Conservation (phyloP, 139 green algal genomes). For the Tetraselmis striata region DNA sequence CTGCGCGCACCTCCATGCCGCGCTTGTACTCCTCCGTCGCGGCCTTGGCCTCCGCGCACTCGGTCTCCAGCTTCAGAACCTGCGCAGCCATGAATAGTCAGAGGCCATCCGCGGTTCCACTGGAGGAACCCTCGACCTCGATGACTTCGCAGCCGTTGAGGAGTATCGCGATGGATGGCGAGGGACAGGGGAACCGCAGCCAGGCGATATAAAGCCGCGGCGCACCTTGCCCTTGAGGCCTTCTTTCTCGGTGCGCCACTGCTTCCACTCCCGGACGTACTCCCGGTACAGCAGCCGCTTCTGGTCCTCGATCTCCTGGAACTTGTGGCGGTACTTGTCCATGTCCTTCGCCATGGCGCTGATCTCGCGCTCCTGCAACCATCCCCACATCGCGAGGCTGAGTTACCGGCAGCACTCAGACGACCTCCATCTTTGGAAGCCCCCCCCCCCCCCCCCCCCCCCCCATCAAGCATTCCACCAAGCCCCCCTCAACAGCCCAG, state of each 20-base stretch:
- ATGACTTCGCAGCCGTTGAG: too few relatives aligned
- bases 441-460: too few relatives aligned
- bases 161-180: too few relatives aligned
- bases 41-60: conserved; percentile 32
- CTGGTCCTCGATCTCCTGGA: conserved; percentile 6
- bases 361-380: conserved; percentile 1
- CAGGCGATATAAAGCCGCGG: too few relatives aligned
- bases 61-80: conserved; percentile 26
- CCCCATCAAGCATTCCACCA: too few relatives aligned
- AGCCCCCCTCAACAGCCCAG: too few relatives aligned
- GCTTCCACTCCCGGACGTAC: conserved; percentile 9
- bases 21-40: conserved; percentile 23
- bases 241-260: conserved; percentile 15
- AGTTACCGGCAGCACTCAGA: too few relatives aligned
- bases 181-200: too few relatives aligned
- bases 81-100: too few relatives aligned
- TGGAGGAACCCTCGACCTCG: too few relatives aligned
- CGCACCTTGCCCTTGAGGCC: background rate
- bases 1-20: conserved; percentile 26
- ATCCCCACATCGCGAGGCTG: background rate
- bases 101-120: too few relatives aligned
- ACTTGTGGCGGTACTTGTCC: conserved; percentile 8
- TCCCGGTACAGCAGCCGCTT: conserved; percentile 21
- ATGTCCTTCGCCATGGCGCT: conserved; percentile 7
- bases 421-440: too few relatives aligned